These are phyloP conservation scores for Aspergillus texensis DNA, from an alignment of 2,329 filamentous ascomycete genomes.

Conservation along the genomic window DNA sequence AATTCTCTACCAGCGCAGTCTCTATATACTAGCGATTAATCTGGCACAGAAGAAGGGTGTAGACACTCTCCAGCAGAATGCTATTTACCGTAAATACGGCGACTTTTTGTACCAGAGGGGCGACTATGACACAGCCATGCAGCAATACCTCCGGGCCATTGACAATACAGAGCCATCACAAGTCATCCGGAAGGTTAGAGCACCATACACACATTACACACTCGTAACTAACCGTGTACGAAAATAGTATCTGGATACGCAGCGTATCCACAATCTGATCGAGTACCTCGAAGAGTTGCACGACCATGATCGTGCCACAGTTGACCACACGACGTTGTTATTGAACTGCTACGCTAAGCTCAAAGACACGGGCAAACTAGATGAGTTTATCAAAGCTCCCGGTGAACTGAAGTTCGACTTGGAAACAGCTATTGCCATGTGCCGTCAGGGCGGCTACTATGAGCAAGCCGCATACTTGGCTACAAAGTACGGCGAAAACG, in stretches of 20 bases:
- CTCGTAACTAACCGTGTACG: conserved; percentile 16
- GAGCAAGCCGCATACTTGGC: conserved; percentile 96
- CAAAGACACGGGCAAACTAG: conserved; percentile 94
- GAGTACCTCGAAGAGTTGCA: conserved; percentile 96
- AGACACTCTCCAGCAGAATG: conserved; percentile 78
- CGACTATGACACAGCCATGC: conserved; percentile 98
- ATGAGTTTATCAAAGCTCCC: conserved; percentile 94
- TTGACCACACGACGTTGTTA: conserved; percentile 91
- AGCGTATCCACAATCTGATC: conserved; percentile 95
- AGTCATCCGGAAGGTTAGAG: conserved; percentile 79
- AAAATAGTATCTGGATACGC: conserved; percentile 83
- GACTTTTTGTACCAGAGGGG: conserved; percentile 94
- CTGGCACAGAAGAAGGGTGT: conserved; percentile 87
- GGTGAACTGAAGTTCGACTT: conserved; percentile 90
- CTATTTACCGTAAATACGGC: conserved; percentile 90
- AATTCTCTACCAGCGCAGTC: conserved; percentile 88
- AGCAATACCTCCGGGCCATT: conserved; percentile 94
- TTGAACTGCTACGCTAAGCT: conserved; percentile 97
- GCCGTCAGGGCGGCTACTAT: conserved; percentile 92
- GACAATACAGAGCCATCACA: conserved; percentile 96
- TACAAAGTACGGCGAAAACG: conserved; percentile 89
- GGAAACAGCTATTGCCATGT: conserved; percentile 97
- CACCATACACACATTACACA: background rate
- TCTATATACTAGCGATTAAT: conserved; percentile 89
- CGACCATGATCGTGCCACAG: conserved; percentile 87